Base-by-base conservation (phyloP, 768 basidiomycete species). In the Phlebiopsis flavidoalba region DNA sequence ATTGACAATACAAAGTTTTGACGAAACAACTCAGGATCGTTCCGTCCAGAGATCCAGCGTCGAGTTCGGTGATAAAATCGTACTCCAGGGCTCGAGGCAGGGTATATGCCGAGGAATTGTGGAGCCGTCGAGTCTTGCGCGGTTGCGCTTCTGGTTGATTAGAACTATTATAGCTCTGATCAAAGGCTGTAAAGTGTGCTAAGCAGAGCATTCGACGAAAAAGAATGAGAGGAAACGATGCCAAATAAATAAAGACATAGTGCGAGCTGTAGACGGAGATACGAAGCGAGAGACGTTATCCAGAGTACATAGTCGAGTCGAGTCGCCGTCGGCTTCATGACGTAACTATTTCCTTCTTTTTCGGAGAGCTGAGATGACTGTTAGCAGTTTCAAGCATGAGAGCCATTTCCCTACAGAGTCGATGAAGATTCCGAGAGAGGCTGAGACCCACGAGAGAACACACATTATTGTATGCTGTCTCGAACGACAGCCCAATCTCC, bases 401-500 rank as follows among this genome's bases (percentile, higher is more conserved):
- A 43, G 40, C 31, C 58, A 59, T 51, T 50, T 59, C 58, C n/a
- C 58, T 59, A 35, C 22, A 24, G 33, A 36, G 54, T 43, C 48
- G 19, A 49, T 49, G 19, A 49, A n/a, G 37, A 36, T 15, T 14
- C 37, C 8, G n/a, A 36, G n/a, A 36, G n/a, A 40, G 21, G n/a
- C 5, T 21, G 40, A 15, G 37, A 31, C 21, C 14, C 17, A 17
- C 33, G 43, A 15, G 19, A 22, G 19, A 14, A 56, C 81, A 54
- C 63, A 88, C 87, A 57, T 75, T 67, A 50, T 85, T 88, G 43
- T 79, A n/a, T n/a, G n/a, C 79, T 0, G 88, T 85, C 65, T 98
- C 95, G 66, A 89, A 96, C 60, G 89, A 85, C 60, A 98, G 72
- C 1, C 96, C 97, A 7, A 94, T 79, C 64, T 84, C 80, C 61